phyloP scores from a whole-genome alignment of 192 early-diverging fungal genomes.

The Backusella morwellensis region DNA sequence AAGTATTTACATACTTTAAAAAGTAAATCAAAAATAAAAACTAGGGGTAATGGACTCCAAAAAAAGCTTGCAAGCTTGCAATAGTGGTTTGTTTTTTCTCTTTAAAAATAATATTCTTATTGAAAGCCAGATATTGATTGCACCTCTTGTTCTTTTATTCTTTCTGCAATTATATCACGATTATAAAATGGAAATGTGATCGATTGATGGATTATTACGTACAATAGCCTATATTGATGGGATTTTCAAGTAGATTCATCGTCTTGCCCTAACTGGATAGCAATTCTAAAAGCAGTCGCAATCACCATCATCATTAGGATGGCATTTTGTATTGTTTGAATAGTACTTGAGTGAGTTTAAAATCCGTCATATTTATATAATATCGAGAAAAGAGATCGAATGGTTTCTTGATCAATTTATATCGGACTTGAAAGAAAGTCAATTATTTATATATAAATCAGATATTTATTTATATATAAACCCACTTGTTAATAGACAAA shows the following conservation, averaged over 20 bases:
- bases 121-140: background rate
- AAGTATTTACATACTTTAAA: background rate
- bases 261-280: too few relatives aligned
- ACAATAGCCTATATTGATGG: too few relatives aligned
- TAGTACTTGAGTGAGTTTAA: background rate
- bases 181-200: background rate
- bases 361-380: background rate
- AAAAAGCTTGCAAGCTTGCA: background rate
- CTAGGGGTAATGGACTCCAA: background rate
- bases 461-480: background rate
- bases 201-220: background rate
- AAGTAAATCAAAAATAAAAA: background rate
- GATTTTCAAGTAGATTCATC: too few relatives aligned
- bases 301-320: background rate
- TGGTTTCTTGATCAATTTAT: constrained; percentile 6
- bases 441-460: background rate
- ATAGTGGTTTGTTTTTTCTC: background rate
- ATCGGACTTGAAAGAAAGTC: constrained; percentile 3
- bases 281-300: background rate
- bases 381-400: background rate
- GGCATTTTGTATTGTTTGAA: background rate
- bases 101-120: background rate
- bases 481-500: background rate
- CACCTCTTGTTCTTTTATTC: background rate
- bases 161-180: background rate